Base-by-base conservation (phyloP, 805 yeast species). In the Gaillardinia entomophila region DNA sequence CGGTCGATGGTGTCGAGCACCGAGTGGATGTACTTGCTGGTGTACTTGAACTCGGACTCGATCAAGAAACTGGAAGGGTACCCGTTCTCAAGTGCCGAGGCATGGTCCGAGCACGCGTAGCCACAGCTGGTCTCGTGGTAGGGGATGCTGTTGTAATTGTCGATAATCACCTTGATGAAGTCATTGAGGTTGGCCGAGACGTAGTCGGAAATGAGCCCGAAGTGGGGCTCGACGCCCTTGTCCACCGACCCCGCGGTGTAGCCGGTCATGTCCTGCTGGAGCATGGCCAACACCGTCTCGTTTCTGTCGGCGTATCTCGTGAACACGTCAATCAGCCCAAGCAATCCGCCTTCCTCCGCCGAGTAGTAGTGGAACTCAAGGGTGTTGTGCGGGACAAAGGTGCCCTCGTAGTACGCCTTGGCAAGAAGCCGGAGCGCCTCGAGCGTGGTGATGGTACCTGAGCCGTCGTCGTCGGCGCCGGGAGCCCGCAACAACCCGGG, bases 241-340 rank as follows among this genome's bases (percentile, higher is more conserved):
- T 68, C 75, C 25, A 59, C 50, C 26, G 79, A 62, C 26, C 68
- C 72, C 22, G 67, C 64, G 2, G 80, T 73, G 50, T 68, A 86
- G 0, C 96, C 96, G 3, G 95, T 83, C 95, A 89, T 89, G 54
- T 90, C 98, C 54, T 87, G 95, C 58, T 90, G 96, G 25, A 90
- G 64, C 92, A 88, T 82, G 4, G 89, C 88, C 19, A 78, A 72
- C 15, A 90, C 87, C 6, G 69, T 62, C 19, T 64, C 61, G n/a
- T 63, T 47, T 12, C 52, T 45, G 8, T 60, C 51, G n/a, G 46
- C 40, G 49, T 83, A 83, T 16, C 60, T 55, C 7, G 73, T 57
- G 55, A 84, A 85, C 8, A 90, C 74, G 40, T 84, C 95, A 41
- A 77, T 70, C 4, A 96, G 86, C 1, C 97, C 97, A 33, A 85